phyloP scores from a whole-genome alignment of 2,329 filamentous ascomycete species.

The Cytospora leucostoma region DNA sequence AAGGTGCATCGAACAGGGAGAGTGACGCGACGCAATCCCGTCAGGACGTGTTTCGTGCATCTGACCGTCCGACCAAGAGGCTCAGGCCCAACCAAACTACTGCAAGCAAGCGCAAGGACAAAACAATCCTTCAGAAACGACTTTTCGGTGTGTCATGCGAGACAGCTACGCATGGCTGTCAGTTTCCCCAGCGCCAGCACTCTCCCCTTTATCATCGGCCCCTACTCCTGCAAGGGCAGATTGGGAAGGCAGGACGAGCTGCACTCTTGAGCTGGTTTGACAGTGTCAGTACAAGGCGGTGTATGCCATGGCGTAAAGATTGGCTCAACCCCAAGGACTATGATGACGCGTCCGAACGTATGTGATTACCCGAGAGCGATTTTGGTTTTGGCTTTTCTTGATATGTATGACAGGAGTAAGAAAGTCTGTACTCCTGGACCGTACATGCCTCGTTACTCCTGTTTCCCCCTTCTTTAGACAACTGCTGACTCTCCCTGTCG shows the following conservation, averaged over 20 bases:
- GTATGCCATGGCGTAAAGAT: slow-evolving; percentile 61
- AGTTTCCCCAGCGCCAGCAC: slow-evolving; percentile 40
- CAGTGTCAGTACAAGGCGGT: slow-evolving; percentile 46
- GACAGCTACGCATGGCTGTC: slow-evolving; percentile 24
- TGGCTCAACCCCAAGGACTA: slow-evolving; percentile 51
- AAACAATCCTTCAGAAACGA: slow-evolving; percentile 27
- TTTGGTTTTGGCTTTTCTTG: too few relatives aligned
- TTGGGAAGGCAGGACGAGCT: slow-evolving; percentile 35
- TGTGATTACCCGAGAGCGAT: too few relatives aligned
- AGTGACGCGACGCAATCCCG: slow-evolving; percentile 11
- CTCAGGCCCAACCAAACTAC: background rate
- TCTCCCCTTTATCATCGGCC: slow-evolving; percentile 51
- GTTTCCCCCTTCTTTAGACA: too few relatives aligned
- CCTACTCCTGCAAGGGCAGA: slow-evolving; percentile 45
- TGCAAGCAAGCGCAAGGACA: background rate
- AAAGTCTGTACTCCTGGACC: too few relatives aligned
- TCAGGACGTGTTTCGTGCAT: background rate
- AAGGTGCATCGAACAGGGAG: slow-evolving; percentile 6
- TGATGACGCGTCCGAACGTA: slow-evolving; percentile 34
- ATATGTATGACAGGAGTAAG: too few relatives aligned
- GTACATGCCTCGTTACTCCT: too few relatives aligned
- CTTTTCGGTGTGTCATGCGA: slow-evolving; percentile 30
- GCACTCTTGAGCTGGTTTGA: slow-evolving; percentile 56
- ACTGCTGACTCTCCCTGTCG: too few relatives aligned
- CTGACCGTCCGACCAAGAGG: slow-evolving; percentile 5